phyloP scores from a whole-genome alignment of 139 green algal genomes.

The Chlorokybus atmophyticus region DNA sequence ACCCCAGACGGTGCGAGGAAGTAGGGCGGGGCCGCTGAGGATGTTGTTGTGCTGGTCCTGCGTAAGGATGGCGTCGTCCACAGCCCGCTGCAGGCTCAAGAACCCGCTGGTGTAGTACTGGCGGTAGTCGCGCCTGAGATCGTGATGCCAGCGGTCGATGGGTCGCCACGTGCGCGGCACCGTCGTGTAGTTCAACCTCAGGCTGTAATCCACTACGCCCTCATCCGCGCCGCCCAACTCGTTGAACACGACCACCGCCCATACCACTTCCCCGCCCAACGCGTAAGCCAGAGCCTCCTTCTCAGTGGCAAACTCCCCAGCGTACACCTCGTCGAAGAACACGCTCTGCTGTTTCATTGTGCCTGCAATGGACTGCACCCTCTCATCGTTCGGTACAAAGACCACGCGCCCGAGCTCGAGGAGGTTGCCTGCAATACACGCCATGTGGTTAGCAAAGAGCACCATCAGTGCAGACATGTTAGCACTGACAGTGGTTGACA shows the following conservation, averaged over 20 bases:
- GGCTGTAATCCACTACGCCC: conserved; percentile 11
- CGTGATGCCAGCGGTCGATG: conserved; percentile 10
- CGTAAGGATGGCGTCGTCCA: too few relatives aligned
- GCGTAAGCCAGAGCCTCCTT: neutral
- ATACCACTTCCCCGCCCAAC: neutral
- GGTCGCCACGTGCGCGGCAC: neutral
- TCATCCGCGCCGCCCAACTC: conserved; percentile 12
- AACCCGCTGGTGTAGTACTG: conserved; percentile 23
- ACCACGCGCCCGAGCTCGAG: conserved; percentile 10
- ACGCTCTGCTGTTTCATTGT: too few relatives aligned
- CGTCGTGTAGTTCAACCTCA: conserved; percentile 29
- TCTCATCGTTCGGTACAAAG: conserved; percentile 14
- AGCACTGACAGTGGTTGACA: too few relatives aligned
- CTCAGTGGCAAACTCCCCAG: conserved; percentile 1
- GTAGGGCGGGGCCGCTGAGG: too few relatives aligned
- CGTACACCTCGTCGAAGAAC: conserved; percentile 21
- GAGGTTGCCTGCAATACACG: too few relatives aligned
- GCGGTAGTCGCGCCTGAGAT: conserved; percentile 5
- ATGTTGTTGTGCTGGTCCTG: too few relatives aligned
- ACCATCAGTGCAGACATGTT: too few relatives aligned
- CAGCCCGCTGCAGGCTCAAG: conserved; percentile 21
- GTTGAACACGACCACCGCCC: conserved; percentile 17
- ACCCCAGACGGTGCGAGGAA: conserved; percentile 10
- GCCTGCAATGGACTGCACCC: conserved; percentile 10
- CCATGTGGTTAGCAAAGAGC: too few relatives aligned